Evolutionary conservation across 495 filamentous ascomycete species (phyloP), one percentile per base, ranked within the genome.

Genomic region (Lophiotrema nucula): DNA sequence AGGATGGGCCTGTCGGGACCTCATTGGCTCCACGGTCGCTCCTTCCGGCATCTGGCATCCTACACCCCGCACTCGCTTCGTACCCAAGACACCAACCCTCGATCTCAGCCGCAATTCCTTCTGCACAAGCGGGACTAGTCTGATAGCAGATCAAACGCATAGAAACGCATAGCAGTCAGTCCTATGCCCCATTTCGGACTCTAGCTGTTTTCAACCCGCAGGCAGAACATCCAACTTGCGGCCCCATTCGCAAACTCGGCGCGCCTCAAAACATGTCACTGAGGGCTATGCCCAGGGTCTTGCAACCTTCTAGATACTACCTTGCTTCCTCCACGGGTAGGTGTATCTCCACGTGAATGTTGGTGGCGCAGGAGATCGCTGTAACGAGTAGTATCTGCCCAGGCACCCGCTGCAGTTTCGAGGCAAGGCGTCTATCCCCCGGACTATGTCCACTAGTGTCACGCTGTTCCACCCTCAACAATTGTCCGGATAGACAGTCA

Each of bases 221-320:
- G 48, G 19, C 47, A 39, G 28, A 19, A 37, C 47, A 48, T 53
- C 26, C 42, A 45, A 53, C 41, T 33, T 28, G 16, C n/a, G 3
- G 25, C 47, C 56, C 39, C 47, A 53, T 59, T 59, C 48, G 56
- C 48, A 47, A 51, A 53, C 56, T 22, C 24, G 10, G 4, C 47
- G 18, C 26, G 18, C 56, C 13, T 38, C 48, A 15, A 38, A 37
- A 28, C 23, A 24, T 3, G 8, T 27, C 35, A n/a, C 16, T 10
- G 2, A 24, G 31, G 15, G 47, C 35, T 12, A 47, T 26, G 31
- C 18, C 19, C 10, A 21, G 3, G 13, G 37, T 24, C 31, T 42
- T n/a, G 15, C 26, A 41, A 42, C 55, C 55, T 58, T 26, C 24
- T 23, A 26, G 13, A 56, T 56, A 26, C 38, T 27, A 58, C 38